A percentile compares a stretch with the other conserved stretches of the same genome.
phyloP scores from a whole-genome alignment of 2,329 filamentous ascomycete species.

The Colletotrichum sp. region DNA sequence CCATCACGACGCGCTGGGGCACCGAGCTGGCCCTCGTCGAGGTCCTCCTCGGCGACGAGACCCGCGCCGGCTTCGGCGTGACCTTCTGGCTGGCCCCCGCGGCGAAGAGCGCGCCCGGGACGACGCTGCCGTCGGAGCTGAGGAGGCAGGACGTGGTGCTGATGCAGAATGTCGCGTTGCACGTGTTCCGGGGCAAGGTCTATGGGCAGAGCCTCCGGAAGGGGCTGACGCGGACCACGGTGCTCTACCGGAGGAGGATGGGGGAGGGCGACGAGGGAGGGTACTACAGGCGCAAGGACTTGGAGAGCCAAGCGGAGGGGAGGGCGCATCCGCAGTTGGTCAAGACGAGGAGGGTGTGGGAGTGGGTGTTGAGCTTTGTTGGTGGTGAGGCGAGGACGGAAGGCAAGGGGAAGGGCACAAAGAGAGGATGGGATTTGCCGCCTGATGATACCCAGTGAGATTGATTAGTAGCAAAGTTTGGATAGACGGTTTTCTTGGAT shows the following conservation, averaged over 20 bases:
- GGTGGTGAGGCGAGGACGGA: constrained; percentile 31
- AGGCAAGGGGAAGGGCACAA: constrained; percentile 18
- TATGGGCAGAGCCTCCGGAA: constrained; percentile 83
- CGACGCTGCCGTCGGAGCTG: constrained; percentile 42
- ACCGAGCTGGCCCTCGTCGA: constrained; percentile 72
- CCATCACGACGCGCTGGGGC: constrained; percentile 71
- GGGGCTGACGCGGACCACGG: constrained; percentile 70
- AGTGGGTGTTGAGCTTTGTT: constrained; percentile 80
- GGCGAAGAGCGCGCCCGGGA: not conserved
- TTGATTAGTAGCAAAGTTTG: not conserved
- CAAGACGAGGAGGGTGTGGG: constrained; percentile 71
- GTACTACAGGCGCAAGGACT: constrained; percentile 58
- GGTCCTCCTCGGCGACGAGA: constrained; percentile 84
- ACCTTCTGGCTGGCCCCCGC: constrained; percentile 77
- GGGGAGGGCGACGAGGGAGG: constrained; percentile 59
- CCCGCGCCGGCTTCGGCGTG: constrained; percentile 77
- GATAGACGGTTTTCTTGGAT: not conserved
- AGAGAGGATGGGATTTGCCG: constrained; percentile 40
- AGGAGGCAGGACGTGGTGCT: constrained; percentile 79
- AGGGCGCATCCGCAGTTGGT: constrained; percentile 56
- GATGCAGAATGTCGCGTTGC: constrained; percentile 79
- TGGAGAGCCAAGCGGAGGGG: constrained; percentile 36
- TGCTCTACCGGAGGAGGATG: constrained; percentile 65
- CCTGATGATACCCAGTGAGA: constrained; percentile 44
- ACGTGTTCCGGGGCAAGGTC: constrained; percentile 76